Conservation (phyloP, 2,329 filamentous ascomycete genomes). For the Claviceps paspali region DNA sequence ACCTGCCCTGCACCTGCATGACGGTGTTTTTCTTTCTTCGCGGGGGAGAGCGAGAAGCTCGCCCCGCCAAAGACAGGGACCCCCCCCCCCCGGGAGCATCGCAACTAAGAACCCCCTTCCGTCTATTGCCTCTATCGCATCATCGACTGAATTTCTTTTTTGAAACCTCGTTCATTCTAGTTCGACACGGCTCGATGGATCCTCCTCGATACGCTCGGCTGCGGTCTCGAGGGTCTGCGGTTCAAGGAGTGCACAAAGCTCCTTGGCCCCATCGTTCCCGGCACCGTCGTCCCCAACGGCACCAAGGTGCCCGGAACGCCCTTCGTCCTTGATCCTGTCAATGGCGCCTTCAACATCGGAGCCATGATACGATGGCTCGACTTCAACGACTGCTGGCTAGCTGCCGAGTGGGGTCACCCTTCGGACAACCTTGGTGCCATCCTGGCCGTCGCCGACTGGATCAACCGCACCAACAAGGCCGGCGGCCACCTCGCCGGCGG, state of each 20-base stretch:
- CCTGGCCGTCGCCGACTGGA: slow-evolving; percentile 91
- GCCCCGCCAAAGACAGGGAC: too few species aligned
- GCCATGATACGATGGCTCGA: slow-evolving; percentile 98
- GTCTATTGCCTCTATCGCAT: too few species aligned
- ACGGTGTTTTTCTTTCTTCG: background rate
- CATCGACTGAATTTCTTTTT: too few species aligned
- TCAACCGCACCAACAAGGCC: slow-evolving; percentile 73
- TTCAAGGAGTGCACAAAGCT: slow-evolving; percentile 96
- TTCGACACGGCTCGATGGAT: slow-evolving; percentile 95
- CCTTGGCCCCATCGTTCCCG: slow-evolving; percentile 79
- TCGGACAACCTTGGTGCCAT: slow-evolving; percentile 97
- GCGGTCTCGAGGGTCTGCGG: slow-evolving; percentile 83
- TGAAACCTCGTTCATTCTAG: too few species aligned
- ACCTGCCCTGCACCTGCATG: background rate
- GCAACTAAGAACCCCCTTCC: too few species aligned
- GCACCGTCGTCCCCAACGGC: slow-evolving; percentile 83
- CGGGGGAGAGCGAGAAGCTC: background rate
- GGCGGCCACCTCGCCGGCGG: slow-evolving; percentile 70
- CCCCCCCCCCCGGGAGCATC: too few species aligned
- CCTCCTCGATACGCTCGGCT: slow-evolving; percentile 91
- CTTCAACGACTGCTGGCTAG: slow-evolving; percentile 99
- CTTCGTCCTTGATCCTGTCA: slow-evolving; percentile 89
- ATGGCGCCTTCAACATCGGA: slow-evolving; percentile 96
- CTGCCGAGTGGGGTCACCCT: slow-evolving; percentile 96
- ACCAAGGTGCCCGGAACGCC: slow-evolving; percentile 81